Conservation (phyloP, 179 eudicot genomes). For the Silene noctiflora region DNA sequence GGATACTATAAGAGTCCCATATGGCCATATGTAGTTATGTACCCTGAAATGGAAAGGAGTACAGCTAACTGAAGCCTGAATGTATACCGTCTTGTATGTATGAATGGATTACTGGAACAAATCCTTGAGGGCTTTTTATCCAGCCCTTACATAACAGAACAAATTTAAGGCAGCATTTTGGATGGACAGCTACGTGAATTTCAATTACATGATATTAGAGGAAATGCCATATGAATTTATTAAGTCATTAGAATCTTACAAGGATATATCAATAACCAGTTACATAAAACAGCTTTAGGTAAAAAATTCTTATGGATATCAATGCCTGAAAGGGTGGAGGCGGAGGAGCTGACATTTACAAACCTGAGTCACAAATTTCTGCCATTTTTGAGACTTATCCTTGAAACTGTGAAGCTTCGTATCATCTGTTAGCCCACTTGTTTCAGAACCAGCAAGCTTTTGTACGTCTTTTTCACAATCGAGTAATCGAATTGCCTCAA, state of each 20-base stretch:
- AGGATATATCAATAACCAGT: background rate
- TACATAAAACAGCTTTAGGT: background rate
- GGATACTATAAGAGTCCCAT: background rate
- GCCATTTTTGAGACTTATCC: constrained; percentile 90
- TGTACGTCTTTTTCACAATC: constrained; percentile 42
- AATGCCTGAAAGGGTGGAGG: background rate
- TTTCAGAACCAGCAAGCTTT: constrained; percentile 32
- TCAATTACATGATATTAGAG: too few relatives aligned
- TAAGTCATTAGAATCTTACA: background rate
- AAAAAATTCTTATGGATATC: background rate
- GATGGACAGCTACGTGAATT: background rate
- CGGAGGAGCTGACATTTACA: constrained; percentile 19
- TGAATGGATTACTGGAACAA: background rate
- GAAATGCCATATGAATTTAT: background rate
- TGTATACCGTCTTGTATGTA: constrained; percentile 1
- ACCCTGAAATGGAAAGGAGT: background rate
- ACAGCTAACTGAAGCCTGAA: background rate
- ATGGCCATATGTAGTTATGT: background rate
- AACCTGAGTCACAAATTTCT: constrained; percentile 80
- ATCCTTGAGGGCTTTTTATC: background rate
- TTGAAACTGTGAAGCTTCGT: constrained; percentile 45
- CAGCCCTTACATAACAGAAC: background rate
- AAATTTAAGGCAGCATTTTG: background rate
- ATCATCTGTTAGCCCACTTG: constrained; percentile 36
- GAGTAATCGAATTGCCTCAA: constrained; percentile 76